Percentiles rank a stretch among this genome's conserved stretches.
Evolutionary conservation across 345 rosid genomes (phyloP).

Genomic region (Eutrema heterophyllum): DNA sequence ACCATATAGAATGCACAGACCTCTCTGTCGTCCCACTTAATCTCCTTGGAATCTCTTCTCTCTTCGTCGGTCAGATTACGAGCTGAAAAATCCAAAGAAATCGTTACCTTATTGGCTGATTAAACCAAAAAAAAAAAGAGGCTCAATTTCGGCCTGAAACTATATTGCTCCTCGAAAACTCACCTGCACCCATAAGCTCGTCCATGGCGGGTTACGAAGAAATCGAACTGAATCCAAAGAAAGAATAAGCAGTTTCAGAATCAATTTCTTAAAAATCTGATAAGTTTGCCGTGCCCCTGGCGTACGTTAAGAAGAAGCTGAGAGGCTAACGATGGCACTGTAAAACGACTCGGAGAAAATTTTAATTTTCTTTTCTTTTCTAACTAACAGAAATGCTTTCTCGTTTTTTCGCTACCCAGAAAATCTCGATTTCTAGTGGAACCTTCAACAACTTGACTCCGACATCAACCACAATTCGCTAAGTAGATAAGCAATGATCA

Average conservation of each 20-base stretch:
- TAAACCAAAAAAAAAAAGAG: not conserved
- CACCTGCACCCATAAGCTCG: conserved; percentile 97
- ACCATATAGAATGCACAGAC: conserved; percentile 94
- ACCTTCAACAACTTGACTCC: no score
- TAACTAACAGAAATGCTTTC: no score
- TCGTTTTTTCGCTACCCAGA: no score
- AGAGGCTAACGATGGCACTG: no score
- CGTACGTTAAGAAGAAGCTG: no score
- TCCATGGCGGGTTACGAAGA: conserved; percentile 47
- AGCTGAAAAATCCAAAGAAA: conserved; percentile 37
- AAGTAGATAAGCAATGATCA: no score
- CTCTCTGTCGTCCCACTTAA: conserved; percentile 91
- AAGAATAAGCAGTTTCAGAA: not conserved
- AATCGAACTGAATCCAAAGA: not conserved
- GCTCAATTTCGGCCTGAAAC: not conserved
- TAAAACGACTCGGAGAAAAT: no score
- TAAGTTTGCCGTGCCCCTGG: no score
- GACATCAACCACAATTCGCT: no score
- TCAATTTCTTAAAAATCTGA: no score
- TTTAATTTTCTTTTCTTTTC: no score
- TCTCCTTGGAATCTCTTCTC: conserved; percentile 74
- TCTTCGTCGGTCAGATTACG: conserved; percentile 90
- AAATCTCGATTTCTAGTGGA: no score
- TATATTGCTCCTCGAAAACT: not conserved
- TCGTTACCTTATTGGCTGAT: not conserved